Evolutionary conservation across 2,329 filamentous ascomycete species (phyloP).

Genomic region (Penicillium fuscoglaucum): DNA sequence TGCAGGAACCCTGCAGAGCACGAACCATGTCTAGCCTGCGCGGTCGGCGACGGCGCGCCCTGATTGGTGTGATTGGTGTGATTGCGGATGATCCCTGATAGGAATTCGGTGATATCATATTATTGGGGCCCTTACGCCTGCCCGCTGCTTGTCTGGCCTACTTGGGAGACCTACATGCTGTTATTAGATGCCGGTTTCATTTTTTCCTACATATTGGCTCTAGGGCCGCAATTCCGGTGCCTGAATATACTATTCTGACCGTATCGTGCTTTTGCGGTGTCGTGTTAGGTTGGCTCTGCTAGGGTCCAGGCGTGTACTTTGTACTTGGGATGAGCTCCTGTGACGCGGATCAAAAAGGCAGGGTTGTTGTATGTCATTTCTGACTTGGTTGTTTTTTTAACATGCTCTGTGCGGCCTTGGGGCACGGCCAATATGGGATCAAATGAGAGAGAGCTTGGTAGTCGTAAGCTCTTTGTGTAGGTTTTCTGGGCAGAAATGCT

Average conservation of each 20-base stretch:
- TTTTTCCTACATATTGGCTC: constrained; percentile 3
- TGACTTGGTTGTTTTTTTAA: not conserved
- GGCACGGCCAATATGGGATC: not conserved
- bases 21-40: constrained; percentile 2
- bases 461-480: not conserved
- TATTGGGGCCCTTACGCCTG: constrained; percentile 9
- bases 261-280: not conserved
- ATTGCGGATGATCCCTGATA: not conserved
- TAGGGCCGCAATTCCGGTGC: not conserved
- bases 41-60: not conserved
- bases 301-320: not conserved
- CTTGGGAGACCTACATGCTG: not conserved
- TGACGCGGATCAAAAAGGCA: not conserved
- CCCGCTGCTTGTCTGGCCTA: not conserved
- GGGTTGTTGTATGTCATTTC: not conserved
- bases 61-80: constrained; percentile 2
- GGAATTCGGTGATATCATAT: constrained; percentile 11
- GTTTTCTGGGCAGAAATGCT: not conserved
- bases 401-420: not conserved
- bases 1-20: constrained; percentile 9
- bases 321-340: not conserved
- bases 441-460: not conserved
- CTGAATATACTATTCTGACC: not conserved
- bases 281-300: not conserved
- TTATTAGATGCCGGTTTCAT: constrained; percentile 4